Evolutionary conservation across 495 filamentous ascomycete species (phyloP), one percentile per base, ranked within the genome.

Genomic region (Cudoniella acicularis): DNA sequence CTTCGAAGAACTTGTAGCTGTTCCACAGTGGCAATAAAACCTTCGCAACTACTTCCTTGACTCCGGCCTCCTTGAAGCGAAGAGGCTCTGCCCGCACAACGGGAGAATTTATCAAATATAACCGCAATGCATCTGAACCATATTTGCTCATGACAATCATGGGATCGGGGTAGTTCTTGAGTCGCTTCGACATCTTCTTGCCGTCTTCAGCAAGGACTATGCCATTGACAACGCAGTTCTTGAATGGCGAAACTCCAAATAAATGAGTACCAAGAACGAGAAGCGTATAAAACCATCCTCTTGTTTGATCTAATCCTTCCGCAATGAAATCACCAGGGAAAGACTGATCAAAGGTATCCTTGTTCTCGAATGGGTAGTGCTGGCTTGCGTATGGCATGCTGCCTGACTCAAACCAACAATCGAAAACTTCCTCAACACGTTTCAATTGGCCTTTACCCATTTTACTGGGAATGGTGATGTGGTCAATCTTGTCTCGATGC

Each of bases 181-280:
- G 77, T 42, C 95, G 83, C 77, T 98, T 98, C 1, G 92, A 97
- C 94, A 98, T 98, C 78, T 98, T 98, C 78, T 96, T 97, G 52
- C 94, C 94, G 66, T 98, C 92, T 71, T 96, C 92, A 6, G 87
- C 94, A 26, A 98, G 79, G 1, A 98, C 94, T 54, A 98, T 95
- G 10, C 94, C 94, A 67, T 96, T 98, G 46, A 98, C 95, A 11
- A 98, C 89, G 66, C 92, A 96, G 70, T 98, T 97, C 75, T 93
- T 87, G 81, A 96, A 98, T 0, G 94, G 95, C 0, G 92, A 84
- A 17, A 83, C 81, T 18, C 89, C 90, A 64, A 95, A 97, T 16
- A 98, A 82, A 66, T 96, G 91, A 4, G 88, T 94, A 48, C 93
- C 94, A 30, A 98, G 80, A 16, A 98, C 91, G 20, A 88, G 81